phyloP scores from a whole-genome alignment of 345 rosid species.

The Aurinia saxatilis region DNA sequence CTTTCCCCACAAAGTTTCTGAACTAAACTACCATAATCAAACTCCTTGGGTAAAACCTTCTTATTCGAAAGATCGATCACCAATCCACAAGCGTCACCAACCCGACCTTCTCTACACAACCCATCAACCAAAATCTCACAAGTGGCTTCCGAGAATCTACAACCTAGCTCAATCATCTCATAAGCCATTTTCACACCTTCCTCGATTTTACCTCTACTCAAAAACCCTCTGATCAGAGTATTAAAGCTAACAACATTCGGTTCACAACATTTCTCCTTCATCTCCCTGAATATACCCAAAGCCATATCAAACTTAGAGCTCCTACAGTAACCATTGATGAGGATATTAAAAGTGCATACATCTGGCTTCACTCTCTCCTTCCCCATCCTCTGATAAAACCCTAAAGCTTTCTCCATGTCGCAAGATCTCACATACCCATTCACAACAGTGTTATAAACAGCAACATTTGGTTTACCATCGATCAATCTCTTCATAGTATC shows the following conservation, averaged over 20 bases:
- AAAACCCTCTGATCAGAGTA: slow-evolving; percentile 68
- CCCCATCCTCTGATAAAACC: slow-evolving; percentile 52
- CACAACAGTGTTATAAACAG: slow-evolving; percentile 54
- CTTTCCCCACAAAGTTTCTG: slow-evolving; percentile 48
- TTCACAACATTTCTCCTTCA: slow-evolving; percentile 60
- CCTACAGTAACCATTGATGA: slow-evolving; percentile 64
- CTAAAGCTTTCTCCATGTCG: slow-evolving; percentile 40
- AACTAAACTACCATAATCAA: slow-evolving; percentile 52
- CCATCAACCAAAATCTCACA: slow-evolving; percentile 87
- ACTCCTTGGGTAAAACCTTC: slow-evolving; percentile 49
- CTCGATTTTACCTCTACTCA: slow-evolving; percentile 47
- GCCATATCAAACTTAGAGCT: slow-evolving; percentile 45
- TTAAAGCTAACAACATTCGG: slow-evolving; percentile 86
- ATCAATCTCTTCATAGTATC: slow-evolving; percentile 60
- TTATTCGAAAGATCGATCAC: slow-evolving; percentile 52
- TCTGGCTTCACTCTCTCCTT: slow-evolving; percentile 65
- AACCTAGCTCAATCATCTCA: slow-evolving; percentile 70
- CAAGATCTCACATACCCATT: slow-evolving; percentile 61
- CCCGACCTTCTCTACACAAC: slow-evolving; percentile 45
- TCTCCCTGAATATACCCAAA: slow-evolving; percentile 63
- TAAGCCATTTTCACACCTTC: slow-evolving; percentile 70
- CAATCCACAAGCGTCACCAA: slow-evolving; percentile 46
- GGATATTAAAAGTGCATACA: slow-evolving; percentile 60
- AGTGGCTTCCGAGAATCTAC: slow-evolving; percentile 51
- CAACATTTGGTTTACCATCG: slow-evolving; percentile 57